These are phyloP conservation scores for Rosa hybrid DNA, from an alignment of 331 rosid species.

Conservation along the genomic window DNA sequence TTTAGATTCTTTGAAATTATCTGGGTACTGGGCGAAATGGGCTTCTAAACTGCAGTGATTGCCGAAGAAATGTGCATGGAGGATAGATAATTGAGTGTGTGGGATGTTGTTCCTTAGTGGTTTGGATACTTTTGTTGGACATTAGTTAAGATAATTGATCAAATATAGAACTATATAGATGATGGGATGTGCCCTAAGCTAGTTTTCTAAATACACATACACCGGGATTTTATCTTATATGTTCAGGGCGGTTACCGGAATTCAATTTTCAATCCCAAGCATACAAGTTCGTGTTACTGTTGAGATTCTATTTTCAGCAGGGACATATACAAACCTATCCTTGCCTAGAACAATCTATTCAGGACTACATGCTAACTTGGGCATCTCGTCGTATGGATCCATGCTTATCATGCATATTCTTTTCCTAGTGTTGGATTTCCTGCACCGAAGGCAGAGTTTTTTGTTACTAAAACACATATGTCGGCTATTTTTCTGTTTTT, in stretches of 20 bases:
- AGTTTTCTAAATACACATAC: background rate
- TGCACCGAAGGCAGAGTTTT: background rate
- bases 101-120: background rate
- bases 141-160: background rate
- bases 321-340: background rate
- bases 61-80: background rate
- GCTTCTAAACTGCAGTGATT: background rate
- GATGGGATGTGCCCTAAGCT: background rate
- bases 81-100: background rate
- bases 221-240: background rate
- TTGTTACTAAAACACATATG: background rate
- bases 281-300: background rate
- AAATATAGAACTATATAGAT: background rate
- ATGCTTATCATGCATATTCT: background rate
- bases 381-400: background rate
- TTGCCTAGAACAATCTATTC: background rate
- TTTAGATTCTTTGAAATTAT: background rate
- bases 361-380: background rate
- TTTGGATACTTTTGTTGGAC: background rate
- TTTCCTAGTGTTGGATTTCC: background rate
- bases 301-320: background rate
- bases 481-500: background rate
- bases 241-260: background rate
- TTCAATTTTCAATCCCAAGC: background rate
- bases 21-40: background rate